A percentile compares a stretch with the other conserved stretches of the same genome.
Evolutionary conservation across 2,329 filamentous ascomycete species (phyloP).

Genomic region (Cladophialophora psammophila): DNA sequence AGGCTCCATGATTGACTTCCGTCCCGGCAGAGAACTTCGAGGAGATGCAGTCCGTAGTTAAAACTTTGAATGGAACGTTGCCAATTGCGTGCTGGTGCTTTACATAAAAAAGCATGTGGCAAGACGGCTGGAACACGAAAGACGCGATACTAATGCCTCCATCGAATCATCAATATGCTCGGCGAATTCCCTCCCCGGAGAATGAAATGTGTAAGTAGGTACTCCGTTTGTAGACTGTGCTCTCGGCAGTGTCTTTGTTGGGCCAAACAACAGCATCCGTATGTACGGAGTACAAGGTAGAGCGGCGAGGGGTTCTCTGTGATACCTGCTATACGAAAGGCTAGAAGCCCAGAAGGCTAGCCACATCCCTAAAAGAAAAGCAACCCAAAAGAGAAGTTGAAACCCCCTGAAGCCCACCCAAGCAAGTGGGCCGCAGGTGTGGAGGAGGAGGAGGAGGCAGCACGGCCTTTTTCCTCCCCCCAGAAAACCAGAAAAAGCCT

Average conservation of each 20-base stretch:
- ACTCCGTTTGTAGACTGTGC: no score
- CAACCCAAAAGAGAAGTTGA: conserved; percentile 1
- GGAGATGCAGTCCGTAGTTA: not conserved
- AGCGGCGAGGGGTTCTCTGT: not conserved
- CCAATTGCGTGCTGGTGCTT: conserved; percentile 1
- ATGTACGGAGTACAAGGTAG: not conserved
- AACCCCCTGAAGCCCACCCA: conserved; percentile 19
- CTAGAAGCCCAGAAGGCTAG: conserved; percentile 11
- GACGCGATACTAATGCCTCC: not conserved
- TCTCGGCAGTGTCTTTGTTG: no score
- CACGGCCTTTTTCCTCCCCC: not conserved
- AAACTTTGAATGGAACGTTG: not conserved
- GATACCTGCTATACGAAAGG: not conserved
- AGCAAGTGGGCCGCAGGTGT: not conserved
- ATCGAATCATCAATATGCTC: not conserved
- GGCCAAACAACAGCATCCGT: not conserved
- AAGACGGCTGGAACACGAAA: not conserved
- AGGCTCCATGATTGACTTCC: not conserved
- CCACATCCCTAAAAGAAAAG: conserved; percentile 5
- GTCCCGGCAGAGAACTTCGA: not conserved
- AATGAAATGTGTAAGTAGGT: not conserved
- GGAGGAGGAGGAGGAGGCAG: conserved; percentile 1
- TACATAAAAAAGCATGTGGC: conserved; percentile 2
- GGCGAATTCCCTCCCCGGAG: not conserved
- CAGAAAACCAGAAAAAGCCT: not conserved